Conservation (phyloP, 2,329 filamentous ascomycete species). For the Penicillium sclerotiorum region DNA sequence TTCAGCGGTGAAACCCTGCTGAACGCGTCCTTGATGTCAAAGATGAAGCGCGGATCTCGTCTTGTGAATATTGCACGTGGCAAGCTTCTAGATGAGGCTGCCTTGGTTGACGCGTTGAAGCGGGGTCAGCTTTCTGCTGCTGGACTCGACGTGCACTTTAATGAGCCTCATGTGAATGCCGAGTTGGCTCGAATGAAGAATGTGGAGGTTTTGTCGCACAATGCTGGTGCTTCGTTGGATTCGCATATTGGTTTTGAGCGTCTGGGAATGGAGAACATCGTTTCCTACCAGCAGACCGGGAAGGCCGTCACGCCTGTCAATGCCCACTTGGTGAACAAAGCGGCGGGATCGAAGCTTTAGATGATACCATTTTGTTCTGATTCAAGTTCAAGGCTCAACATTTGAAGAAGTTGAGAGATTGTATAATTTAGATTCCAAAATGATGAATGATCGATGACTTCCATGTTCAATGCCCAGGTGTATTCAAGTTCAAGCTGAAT, state of each 20-base stretch:
- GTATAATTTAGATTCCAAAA: too few relatives aligned
- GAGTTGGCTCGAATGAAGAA: slow-evolving; percentile 41
- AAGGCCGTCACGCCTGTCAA: slow-evolving; percentile 60
- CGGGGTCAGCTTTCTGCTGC: slow-evolving; percentile 50
- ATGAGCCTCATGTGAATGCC: slow-evolving; percentile 56
- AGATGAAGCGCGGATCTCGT: slow-evolving; percentile 53
- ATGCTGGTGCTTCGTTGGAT: slow-evolving; percentile 53
- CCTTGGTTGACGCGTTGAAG: slow-evolving; percentile 51
- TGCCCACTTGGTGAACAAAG: slow-evolving; percentile 51
- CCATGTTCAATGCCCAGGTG: too few relatives aligned
- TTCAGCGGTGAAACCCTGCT: slow-evolving; percentile 44
- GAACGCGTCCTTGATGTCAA: slow-evolving; percentile 45
- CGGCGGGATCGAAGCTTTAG: slow-evolving; percentile 16
- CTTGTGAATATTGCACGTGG: slow-evolving; percentile 58
- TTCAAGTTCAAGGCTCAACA: too few relatives aligned
- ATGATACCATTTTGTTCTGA: background rate
- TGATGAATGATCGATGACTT: too few relatives aligned
- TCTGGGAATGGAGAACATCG: slow-evolving; percentile 52
- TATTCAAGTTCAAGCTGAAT: too few relatives aligned
- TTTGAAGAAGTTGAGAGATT: too few relatives aligned
- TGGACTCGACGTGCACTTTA: slow-evolving; percentile 58
- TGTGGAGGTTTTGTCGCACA: slow-evolving; percentile 53
- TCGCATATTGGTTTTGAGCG: slow-evolving; percentile 54
- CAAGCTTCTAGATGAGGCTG: slow-evolving; percentile 52
- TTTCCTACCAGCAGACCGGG: slow-evolving; percentile 35